Evolutionary conservation across 2,329 filamentous ascomycete genomes (phyloP).

Genomic region (Zymoseptoria crescenta): DNA sequence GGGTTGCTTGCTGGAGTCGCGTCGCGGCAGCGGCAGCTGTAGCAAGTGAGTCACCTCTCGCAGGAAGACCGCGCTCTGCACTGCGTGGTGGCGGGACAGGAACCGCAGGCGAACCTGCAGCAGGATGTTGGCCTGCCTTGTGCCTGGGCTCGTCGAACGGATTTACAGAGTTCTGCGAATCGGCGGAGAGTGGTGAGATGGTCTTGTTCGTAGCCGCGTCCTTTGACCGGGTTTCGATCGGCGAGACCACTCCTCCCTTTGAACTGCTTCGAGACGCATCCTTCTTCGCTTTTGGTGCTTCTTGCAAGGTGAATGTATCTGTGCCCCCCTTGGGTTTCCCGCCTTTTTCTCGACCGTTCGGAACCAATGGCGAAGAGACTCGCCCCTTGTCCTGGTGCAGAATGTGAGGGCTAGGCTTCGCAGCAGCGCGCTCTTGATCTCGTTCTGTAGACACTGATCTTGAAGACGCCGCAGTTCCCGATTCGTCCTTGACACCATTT

Average conservation of each 20-base stretch:
- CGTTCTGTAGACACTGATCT: conserved; percentile 41
- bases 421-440: conserved; percentile 22
- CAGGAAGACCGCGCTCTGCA: conserved; percentile 36
- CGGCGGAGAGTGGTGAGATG: conserved; percentile 31
- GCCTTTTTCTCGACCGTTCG: conserved; percentile 42
- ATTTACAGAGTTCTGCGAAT: conserved; percentile 31
- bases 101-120: conserved; percentile 10
- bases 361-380: conserved; percentile 23
- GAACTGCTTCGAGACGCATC: conserved; percentile 41
- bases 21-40: conserved; percentile 28
- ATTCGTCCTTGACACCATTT: conserved; percentile 35
- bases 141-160: conserved; percentile 33
- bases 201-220: conserved; percentile 26
- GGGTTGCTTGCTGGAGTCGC: conserved; percentile 22
- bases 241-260: conserved; percentile 38
- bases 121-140: conserved; percentile 20
- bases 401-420: conserved; percentile 68
- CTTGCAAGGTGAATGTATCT: conserved; percentile 63
- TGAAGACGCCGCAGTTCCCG: conserved; percentile 29
- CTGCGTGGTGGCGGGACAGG: conserved; percentile 32
- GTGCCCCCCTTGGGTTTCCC: conserved; percentile 24
- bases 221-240: conserved; percentile 24
- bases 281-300: conserved; percentile 62
- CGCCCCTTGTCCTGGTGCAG: conserved; percentile 81
- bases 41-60: conserved; percentile 54